A percentile compares a stretch with the other conserved stretches of the same genome.
phyloP scores from a whole-genome alignment of 805 yeast species.

The Brettanomyces custersianus region DNA sequence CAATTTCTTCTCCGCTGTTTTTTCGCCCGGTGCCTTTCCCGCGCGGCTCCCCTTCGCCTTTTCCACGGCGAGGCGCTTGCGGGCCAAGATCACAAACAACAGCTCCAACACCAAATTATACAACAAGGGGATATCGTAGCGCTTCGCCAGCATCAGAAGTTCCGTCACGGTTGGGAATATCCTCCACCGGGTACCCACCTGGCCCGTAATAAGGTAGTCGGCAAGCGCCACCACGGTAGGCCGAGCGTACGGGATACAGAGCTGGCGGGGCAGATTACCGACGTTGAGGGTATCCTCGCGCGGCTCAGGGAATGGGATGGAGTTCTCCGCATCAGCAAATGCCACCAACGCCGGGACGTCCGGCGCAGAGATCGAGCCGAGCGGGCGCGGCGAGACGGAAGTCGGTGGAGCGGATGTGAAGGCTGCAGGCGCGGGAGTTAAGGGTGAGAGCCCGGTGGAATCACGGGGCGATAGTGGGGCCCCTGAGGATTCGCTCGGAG shows the following conservation, averaged over 20 bases:
- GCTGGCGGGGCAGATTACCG: conserved; percentile 43
- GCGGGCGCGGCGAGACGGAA: background rate
- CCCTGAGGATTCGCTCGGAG: no score
- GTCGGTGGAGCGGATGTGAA: no score
- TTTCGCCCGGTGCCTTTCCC: no score
- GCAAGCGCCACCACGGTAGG: conserved; percentile 54
- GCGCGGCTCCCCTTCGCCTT: no score
- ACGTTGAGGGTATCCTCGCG: background rate
- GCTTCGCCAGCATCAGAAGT: conserved; percentile 50
- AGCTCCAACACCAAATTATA: conserved; percentile 64
- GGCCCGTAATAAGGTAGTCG: conserved; percentile 73
- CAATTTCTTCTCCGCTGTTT: no score
- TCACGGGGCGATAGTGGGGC: no score
- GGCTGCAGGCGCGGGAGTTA: no score
- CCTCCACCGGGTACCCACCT: conserved; percentile 69
- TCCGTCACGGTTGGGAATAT: conserved; percentile 62
- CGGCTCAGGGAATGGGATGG: conserved; percentile 1
- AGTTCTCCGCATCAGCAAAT: background rate
- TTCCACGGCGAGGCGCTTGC: no score
- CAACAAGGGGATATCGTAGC: conserved; percentile 60
- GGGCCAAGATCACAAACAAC: conserved; percentile 58
- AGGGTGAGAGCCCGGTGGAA: no score
- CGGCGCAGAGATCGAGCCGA: background rate
- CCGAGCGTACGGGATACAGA: conserved; percentile 62
- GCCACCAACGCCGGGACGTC: background rate